Conservation (phyloP, 345 rosid species). For the Aethionema arabicum region DNA sequence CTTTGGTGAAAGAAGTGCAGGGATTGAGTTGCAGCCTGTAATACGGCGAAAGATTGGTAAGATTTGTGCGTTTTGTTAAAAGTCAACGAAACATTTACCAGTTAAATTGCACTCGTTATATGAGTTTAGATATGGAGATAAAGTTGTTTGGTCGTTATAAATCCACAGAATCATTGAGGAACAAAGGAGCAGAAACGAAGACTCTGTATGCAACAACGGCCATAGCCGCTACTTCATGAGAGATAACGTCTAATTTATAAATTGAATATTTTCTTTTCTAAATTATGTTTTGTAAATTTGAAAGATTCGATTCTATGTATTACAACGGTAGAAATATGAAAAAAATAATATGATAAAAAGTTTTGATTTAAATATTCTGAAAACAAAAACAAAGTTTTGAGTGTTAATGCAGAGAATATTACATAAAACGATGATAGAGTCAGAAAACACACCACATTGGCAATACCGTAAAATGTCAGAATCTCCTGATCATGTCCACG, state of each 20-base stretch:
- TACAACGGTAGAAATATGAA: slow-evolving; percentile 30
- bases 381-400: slow-evolving; percentile 29
- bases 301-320: slow-evolving; percentile 33
- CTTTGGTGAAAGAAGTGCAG: slow-evolving; percentile 64
- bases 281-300: slow-evolving; percentile 1
- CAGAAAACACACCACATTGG: slow-evolving; percentile 33
- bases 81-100: background rate
- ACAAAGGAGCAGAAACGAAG: slow-evolving; percentile 25
- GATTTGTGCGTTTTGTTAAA: slow-evolving; percentile 15
- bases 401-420: slow-evolving; percentile 42
- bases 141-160: slow-evolving; percentile 6
- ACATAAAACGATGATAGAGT: slow-evolving; percentile 36
- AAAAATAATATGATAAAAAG: slow-evolving; percentile 17
- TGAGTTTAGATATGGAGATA: background rate
- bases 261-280: no score
- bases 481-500: slow-evolving; percentile 31
- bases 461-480: slow-evolving; percentile 22
- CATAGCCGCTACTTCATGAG: no score
- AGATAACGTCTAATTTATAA: no score
- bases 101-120: background rate
- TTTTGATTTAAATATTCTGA: slow-evolving; percentile 15
- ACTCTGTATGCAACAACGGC: background rate
- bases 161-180: slow-evolving; percentile 23
- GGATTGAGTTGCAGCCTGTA: slow-evolving; percentile 55
- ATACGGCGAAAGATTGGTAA: slow-evolving; percentile 64